These are phyloP conservation scores for Ogataea nakhonphanomensis DNA, from an alignment of 805 yeast species.

Conservation along the genomic window DNA sequence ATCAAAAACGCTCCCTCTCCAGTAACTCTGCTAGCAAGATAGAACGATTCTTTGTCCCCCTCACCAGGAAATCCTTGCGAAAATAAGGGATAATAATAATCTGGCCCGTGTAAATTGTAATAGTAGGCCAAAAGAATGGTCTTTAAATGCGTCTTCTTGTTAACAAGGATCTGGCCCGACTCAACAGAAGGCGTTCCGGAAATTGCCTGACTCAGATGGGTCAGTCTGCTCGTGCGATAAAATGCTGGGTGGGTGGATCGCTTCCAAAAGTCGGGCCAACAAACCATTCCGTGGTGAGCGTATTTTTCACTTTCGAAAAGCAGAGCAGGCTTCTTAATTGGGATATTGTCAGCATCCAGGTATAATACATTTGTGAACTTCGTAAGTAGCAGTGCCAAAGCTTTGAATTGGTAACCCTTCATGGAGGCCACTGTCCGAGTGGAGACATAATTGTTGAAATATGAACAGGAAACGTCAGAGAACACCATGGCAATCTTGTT, in stretches of 20 bases:
- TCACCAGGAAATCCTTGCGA: constrained; percentile 76
- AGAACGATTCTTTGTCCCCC: constrained; percentile 78
- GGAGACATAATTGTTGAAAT: constrained; percentile 36
- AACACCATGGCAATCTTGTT: constrained; percentile 38
- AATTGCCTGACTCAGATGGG: constrained; percentile 29
- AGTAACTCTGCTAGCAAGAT: constrained; percentile 57
- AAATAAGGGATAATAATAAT: constrained; percentile 61
- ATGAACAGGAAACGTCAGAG: constrained; percentile 39
- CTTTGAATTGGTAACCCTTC: constrained; percentile 47
- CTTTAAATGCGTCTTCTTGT: constrained; percentile 55
- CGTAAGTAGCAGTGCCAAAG: constrained; percentile 46
- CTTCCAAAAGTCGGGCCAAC: constrained; percentile 71
- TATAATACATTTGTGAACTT: constrained; percentile 44
- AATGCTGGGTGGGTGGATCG: constrained; percentile 57
- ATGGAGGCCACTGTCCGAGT: constrained; percentile 11
- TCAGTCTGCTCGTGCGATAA: constrained; percentile 45
- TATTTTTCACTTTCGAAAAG: constrained; percentile 45
- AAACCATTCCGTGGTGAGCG: constrained; percentile 42
- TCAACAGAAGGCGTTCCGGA: constrained; percentile 58
- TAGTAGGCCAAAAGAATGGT: constrained; percentile 58
- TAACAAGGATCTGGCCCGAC: constrained; percentile 65
- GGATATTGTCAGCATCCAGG: constrained; percentile 49
- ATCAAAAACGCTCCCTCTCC: constrained; percentile 27
- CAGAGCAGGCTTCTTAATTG: constrained; percentile 36
- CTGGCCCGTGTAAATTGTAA: constrained; percentile 66